Evolutionary conservation across 139 green algal species (phyloP).

Genomic region (Edaphochlamys debaryana): DNA sequence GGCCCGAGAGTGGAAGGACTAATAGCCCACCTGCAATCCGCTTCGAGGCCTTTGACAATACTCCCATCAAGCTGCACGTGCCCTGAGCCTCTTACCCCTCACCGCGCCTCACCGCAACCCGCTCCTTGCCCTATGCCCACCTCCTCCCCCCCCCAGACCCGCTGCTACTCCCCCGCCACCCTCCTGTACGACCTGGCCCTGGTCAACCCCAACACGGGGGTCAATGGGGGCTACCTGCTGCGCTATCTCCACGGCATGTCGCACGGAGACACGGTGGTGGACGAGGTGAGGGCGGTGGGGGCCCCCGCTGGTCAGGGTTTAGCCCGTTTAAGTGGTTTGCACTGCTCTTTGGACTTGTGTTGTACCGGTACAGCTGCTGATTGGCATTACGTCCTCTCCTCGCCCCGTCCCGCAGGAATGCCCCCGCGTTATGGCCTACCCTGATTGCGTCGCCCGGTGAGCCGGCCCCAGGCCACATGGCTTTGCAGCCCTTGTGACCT

Average conservation of each 20-base stretch:
- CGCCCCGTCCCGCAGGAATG: not conserved
- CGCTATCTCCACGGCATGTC: constrained; percentile 20
- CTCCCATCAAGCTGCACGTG: no score
- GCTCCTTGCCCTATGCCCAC: not conserved
- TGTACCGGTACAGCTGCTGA: no score
- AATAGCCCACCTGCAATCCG: no score
- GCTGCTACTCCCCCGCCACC: constrained; percentile 11
- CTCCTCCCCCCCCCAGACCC: not conserved
- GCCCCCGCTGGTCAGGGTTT: no score
- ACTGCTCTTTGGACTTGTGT: no score
- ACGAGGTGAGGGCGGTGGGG: constrained; percentile 17
- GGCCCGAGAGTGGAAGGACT: no score
- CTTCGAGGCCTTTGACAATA: no score
- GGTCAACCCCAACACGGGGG: not conserved
- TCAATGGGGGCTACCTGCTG: constrained; percentile 19
- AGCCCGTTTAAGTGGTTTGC: no score
- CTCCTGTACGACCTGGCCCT: constrained; percentile 8
- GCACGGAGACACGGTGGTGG: constrained; percentile 27
- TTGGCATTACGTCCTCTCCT: no score
- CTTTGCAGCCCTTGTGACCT: no score
- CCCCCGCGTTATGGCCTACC: not conserved
- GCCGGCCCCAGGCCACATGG: no score
- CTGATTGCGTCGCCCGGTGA: constrained; percentile 31
- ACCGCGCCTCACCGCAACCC: not conserved
- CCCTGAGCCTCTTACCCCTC: no score